A percentile compares a stretch with the other conserved stretches of the same genome.
phyloP scores from a whole-genome alignment of 345 rosid species.

The Angophora floribunda region DNA sequence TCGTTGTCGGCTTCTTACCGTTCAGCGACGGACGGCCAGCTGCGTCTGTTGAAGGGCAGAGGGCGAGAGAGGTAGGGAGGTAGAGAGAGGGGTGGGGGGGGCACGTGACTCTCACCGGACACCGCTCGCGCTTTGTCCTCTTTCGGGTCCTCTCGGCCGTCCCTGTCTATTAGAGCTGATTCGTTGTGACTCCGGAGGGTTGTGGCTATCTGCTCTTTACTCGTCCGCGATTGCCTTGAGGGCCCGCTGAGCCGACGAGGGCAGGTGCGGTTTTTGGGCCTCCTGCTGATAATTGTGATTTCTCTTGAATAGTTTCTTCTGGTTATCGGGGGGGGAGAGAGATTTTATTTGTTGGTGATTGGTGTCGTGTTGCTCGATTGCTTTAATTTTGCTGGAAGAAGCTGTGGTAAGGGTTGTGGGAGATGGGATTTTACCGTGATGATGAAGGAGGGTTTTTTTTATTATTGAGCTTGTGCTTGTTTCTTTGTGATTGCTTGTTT shows the following conservation, averaged over 20 bases:
- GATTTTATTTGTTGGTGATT: background rate
- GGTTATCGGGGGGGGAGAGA: background rate
- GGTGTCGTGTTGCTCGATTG: background rate
- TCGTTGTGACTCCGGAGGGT: background rate
- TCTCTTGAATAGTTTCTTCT: background rate
- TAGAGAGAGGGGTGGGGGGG: background rate
- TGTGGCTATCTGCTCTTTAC: background rate
- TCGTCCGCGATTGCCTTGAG: background rate
- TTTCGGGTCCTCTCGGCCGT: background rate
- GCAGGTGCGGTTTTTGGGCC: background rate
- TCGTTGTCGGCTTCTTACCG: background rate
- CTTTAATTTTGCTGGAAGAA: background rate
- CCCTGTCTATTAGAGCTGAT: background rate
- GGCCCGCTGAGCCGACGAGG: background rate
- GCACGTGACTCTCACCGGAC: background rate
- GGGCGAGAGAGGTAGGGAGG: background rate
- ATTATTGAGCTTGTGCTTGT: background rate
- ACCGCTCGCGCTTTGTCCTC: background rate
- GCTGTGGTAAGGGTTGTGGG: background rate
- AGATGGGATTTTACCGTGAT: background rate
- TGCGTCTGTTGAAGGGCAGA: background rate
- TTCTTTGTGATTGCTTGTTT: background rate
- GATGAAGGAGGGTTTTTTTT: background rate
- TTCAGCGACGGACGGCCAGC: background rate
- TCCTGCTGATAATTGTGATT: background rate